Evolutionary conservation across 2,329 filamentous ascomycete genomes (phyloP), one percentile per base, ranked within the genome.

Genomic region (Akanthomyces lecanii): DNA sequence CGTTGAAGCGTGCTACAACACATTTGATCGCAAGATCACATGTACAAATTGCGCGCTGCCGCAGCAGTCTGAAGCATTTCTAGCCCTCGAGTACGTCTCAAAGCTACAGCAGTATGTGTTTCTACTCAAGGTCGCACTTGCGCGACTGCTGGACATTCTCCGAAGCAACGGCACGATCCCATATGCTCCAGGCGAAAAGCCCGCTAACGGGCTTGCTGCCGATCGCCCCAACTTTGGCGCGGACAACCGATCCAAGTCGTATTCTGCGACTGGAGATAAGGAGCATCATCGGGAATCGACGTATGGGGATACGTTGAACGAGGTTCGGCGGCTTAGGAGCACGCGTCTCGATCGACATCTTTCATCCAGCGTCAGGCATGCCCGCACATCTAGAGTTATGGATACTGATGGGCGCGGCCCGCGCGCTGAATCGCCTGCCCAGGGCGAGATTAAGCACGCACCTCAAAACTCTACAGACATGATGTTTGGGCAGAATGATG

Each of bases 21-120:
- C 86, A 28, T 81, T 83, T 57, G 87, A 90, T 66, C 82, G 87
- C 67, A 86, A 84, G 66, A 80, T 93, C 3, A 88, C 89, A 66
- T 98, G 95, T 77, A 81, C 75, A 61, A 82, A 79, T 54, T 96
- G 92, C 72, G 83, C 83, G 48, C 77, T 79, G 45, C 81, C 82
- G 68, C 79, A 81, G 57, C 60, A 56, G 33, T 79, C 82, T 10
- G 87, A 88, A 14, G 73, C 74, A 12, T 73, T 75, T 18, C 71
- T 77, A n/a, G 70, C 78, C 0, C 91, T 97, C 70, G 83, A 88
- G 65, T 85, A 87, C 65, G 85, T 97, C 44, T 91, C 91, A 21
- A 92, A 96, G 74, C 80, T 99, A 61, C 89, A 95, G 72, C 94
- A 99, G 78, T 99, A 97, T 72, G 88, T 97, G 6, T 97, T 97